Conservation (phyloP, 108 stramenopile genomes). For the Nitzschia sp. region DNA sequence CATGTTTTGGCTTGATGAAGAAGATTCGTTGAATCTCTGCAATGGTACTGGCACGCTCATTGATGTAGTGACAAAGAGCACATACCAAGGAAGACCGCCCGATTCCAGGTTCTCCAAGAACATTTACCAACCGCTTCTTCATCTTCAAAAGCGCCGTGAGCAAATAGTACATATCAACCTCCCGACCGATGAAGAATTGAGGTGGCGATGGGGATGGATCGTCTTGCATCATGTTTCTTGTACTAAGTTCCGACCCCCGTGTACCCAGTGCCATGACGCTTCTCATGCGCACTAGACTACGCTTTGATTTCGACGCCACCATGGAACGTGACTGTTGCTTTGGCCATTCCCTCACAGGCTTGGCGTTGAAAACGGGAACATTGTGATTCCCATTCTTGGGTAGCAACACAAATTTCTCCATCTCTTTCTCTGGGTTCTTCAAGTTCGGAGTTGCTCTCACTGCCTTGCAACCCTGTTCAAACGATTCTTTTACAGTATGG, state of each 20-base stretch:
- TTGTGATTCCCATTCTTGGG: constrained; percentile 83
- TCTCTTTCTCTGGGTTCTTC: constrained; percentile 56
- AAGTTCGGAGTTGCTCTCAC: constrained; percentile 75
- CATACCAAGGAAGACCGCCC: constrained; percentile 74
- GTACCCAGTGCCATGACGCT: constrained; percentile 25
- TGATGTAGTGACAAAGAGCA: constrained; percentile 76
- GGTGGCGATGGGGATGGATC: constrained; percentile 77
- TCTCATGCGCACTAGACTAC: constrained; percentile 13
- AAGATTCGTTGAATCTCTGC: constrained; percentile 53
- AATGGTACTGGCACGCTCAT: constrained; percentile 61
- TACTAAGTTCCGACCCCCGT: constrained; percentile 40
- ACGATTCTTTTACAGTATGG: constrained; percentile 77
- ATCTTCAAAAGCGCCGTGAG: constrained; percentile 52
- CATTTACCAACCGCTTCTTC: constrained; percentile 60
- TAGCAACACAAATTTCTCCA: constrained; percentile 81
- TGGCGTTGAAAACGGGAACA: constrained; percentile 70
- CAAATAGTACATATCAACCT: constrained; percentile 75
- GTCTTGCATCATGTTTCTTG: constrained; percentile 56
- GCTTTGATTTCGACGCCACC: constrained; percentile 13
- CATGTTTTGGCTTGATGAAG: constrained; percentile 52
- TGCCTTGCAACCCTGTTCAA: constrained; percentile 81
- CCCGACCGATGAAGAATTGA: constrained; percentile 78
- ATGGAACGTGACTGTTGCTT: constrained; percentile 19
- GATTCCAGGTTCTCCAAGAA: constrained; percentile 65
- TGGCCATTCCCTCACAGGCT: constrained; percentile 62